A percentile compares a stretch with the other conserved stretches of the same genome.
Conservation (phyloP, 1,284 basidiomycete species). For the Nidula niveotomentosa region DNA sequence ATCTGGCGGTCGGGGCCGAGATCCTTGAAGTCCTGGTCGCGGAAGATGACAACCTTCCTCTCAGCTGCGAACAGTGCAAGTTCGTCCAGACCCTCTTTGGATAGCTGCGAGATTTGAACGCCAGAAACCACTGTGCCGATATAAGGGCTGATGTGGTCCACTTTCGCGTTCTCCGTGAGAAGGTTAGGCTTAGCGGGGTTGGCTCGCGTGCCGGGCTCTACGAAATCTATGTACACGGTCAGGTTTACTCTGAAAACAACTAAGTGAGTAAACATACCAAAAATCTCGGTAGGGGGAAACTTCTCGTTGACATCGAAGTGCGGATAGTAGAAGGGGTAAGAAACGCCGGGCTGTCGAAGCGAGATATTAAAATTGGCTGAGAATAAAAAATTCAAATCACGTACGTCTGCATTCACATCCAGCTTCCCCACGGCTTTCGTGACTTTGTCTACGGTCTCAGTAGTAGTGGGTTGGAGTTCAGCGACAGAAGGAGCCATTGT, state of each 20-base stretch:
- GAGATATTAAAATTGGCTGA: conserved; percentile 8
- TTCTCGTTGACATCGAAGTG: conserved; percentile 43
- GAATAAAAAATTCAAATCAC: not conserved
- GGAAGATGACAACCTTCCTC: conserved; percentile 56
- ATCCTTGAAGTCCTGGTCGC: conserved; percentile 61
- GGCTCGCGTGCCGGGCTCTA: conserved; percentile 47
- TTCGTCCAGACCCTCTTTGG: conserved; percentile 55
- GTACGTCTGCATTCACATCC: conserved; percentile 13
- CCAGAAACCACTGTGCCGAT: conserved; percentile 62
- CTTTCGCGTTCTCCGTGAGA: conserved; percentile 35
- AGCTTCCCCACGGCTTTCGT: conserved; percentile 17
- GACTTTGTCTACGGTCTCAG: conserved; percentile 8
- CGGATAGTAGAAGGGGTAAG: conserved; percentile 47
- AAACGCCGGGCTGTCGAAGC: conserved; percentile 24
- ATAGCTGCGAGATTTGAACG: conserved; percentile 56
- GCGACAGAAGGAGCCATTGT: conserved; percentile 32
- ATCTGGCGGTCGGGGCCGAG: conserved; percentile 48
- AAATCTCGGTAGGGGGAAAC: conserved; percentile 38
- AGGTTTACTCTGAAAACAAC: not conserved
- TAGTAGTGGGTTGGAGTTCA: conserved; percentile 15
- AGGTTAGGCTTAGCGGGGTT: conserved; percentile 51
- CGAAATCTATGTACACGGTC: conserved; percentile 11
- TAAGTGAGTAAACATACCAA: conserved; percentile 24
- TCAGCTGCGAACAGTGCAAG: conserved; percentile 61
- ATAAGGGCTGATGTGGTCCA: conserved; percentile 48